Conservation (phyloP, 2,329 filamentous ascomycete genomes). For the Aspergillus sp. region DNA sequence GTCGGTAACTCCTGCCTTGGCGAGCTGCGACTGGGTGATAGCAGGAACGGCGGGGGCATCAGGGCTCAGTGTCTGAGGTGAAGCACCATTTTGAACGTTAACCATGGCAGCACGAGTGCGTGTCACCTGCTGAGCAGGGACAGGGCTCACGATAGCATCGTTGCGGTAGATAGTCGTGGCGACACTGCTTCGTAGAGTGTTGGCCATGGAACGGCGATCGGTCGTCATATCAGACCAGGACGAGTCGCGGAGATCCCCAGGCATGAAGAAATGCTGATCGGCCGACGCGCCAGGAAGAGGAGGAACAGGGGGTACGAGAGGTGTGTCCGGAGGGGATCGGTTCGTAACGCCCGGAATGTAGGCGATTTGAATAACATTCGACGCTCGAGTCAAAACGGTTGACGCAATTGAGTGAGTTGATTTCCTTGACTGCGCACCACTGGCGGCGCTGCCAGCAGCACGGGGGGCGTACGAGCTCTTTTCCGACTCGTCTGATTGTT, state of each 20-base stretch:
- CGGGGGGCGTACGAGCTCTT: conserved; percentile 52
- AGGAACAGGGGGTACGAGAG: conserved; percentile 87
- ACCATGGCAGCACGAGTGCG: conserved; percentile 89
- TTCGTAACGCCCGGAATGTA: conserved; percentile 98
- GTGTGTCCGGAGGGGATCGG: conserved; percentile 79
- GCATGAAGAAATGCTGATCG: conserved; percentile 91
- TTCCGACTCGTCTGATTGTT: conserved; percentile 52
- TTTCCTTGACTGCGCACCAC: conserved; percentile 59
- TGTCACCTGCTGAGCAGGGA: conserved; percentile 81
- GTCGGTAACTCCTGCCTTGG: conserved; percentile 37
- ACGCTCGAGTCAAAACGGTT: conserved; percentile 90
- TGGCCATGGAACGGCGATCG: conserved; percentile 50
- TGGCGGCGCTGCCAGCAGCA: not conserved
- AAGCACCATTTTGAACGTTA: conserved; percentile 75
- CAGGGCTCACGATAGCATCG: conserved; percentile 76
- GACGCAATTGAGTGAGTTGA: conserved; percentile 94
- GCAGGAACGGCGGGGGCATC: conserved; percentile 69
- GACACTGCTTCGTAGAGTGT: conserved; percentile 62
- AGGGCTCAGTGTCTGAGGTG: conserved; percentile 14
- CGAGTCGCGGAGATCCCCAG: conserved; percentile 84
- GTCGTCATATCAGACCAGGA: conserved; percentile 78
- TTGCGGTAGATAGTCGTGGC: conserved; percentile 93
- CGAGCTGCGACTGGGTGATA: conserved; percentile 56
- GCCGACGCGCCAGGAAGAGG: conserved; percentile 72
- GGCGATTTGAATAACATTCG: conserved; percentile 98